A percentile compares a stretch with the other conserved stretches of the same genome.
These are phyloP conservation scores for Plectosphaerella plurivora DNA, from an alignment of 2,329 filamentous ascomycete genomes.

Conservation along the genomic window DNA sequence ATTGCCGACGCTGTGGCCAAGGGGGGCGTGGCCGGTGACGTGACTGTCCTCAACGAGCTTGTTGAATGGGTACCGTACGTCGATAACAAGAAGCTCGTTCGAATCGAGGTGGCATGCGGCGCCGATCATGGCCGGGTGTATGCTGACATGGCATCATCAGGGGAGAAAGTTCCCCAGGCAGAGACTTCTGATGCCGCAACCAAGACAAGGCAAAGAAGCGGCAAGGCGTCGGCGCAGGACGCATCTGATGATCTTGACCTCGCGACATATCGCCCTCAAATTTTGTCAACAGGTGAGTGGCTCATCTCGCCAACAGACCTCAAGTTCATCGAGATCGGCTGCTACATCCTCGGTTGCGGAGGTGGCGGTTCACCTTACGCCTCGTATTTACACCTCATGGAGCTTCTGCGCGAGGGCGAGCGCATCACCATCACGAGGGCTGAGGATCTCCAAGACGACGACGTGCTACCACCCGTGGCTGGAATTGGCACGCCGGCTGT, in stretches of 20 bases:
- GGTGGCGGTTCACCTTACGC: slow-evolving; percentile 17
- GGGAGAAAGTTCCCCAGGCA: not conserved
- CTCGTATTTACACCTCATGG: slow-evolving; percentile 13
- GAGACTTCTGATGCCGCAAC: not conserved
- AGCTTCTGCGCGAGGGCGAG: slow-evolving; percentile 13
- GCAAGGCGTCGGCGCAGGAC: not conserved
- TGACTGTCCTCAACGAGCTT: slow-evolving; percentile 15
- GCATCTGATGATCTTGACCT: slow-evolving; percentile 3
- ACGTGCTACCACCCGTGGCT: slow-evolving; percentile 14
- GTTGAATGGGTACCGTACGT: slow-evolving; percentile 15
- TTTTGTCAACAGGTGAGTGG: slow-evolving; percentile 11
- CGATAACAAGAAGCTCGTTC: slow-evolving; percentile 15
- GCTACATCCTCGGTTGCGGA: slow-evolving; percentile 18
- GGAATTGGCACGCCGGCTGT: slow-evolving; percentile 16
- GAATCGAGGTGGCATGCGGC: slow-evolving; percentile 13
- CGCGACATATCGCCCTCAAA: slow-evolving; percentile 5
- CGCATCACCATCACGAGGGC: slow-evolving; percentile 12
- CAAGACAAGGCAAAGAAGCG: not conserved
- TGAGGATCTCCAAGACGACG: slow-evolving; percentile 15
- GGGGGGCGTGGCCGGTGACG: slow-evolving; percentile 10
- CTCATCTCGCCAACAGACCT: slow-evolving; percentile 16
- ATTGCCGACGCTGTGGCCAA: slow-evolving; percentile 13
- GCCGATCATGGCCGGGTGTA: slow-evolving; percentile 14
- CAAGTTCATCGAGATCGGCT: slow-evolving; percentile 16
- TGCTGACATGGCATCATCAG: slow-evolving; percentile 3